These are phyloP conservation scores for Ophiostoma sp. DNA, from an alignment of 2,329 filamentous ascomycete genomes.

Conservation along the genomic window DNA sequence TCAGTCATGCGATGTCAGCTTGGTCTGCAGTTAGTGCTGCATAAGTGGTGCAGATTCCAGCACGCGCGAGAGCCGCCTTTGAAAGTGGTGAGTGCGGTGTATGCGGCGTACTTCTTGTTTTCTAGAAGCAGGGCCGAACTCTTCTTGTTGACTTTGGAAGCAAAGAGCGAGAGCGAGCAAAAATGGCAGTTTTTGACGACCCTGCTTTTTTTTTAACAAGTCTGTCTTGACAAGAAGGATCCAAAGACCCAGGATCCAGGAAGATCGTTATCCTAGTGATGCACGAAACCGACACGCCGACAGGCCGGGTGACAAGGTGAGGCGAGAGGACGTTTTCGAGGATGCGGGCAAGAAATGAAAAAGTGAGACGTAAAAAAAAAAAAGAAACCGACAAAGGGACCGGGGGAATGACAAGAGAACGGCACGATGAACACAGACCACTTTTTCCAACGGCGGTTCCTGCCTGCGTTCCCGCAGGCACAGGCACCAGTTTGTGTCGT, in stretches of 20 bases:
- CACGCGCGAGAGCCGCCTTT: constrained; percentile 4
- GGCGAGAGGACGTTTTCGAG: neutral
- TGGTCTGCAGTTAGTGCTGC: neutral
- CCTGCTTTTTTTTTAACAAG: neutral
- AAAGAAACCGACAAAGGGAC: neutral
- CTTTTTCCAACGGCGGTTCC: neutral
- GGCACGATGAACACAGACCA: neutral
- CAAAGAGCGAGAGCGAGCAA: neutral
- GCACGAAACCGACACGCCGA: neutral
- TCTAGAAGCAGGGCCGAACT: neutral
- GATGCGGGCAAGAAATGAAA: neutral
- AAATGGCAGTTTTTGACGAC: neutral
- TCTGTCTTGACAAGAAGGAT: neutral
- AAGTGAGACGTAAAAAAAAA: neutral
- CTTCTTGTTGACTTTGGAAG: neutral
- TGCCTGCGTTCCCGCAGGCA: neutral
- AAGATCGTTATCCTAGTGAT: constrained; percentile 1
- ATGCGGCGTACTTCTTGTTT: neutral
- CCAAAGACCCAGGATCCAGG: neutral
- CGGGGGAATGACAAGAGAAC: neutral
- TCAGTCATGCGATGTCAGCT: neutral
- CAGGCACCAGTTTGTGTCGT: neutral
- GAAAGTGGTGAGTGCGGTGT: neutral
- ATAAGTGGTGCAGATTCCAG: neutral
- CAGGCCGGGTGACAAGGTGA: neutral